phyloP scores from a whole-genome alignment of 2,329 filamentous ascomycete genomes.

The Sordariomycetes sp. region DNA sequence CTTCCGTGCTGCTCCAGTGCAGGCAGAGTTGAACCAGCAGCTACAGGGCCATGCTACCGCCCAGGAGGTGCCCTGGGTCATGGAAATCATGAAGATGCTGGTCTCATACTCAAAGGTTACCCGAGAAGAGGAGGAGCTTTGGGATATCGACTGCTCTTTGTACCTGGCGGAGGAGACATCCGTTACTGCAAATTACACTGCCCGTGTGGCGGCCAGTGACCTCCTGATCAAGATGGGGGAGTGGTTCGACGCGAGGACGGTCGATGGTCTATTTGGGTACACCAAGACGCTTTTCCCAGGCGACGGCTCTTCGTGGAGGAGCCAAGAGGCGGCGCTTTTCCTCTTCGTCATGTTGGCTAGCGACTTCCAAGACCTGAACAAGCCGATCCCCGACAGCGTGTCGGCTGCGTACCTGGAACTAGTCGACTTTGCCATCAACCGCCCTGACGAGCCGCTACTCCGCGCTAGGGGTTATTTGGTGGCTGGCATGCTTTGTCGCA shows the following conservation, averaged over 20 bases:
- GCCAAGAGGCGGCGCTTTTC: constrained; percentile 74
- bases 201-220: constrained; percentile 85
- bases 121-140: constrained; percentile 85
- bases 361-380: constrained; percentile 73
- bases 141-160: constrained; percentile 94
- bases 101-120: constrained; percentile 84
- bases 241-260: constrained; percentile 68
- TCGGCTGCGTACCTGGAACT: constrained; percentile 71
- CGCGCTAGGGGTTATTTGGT: constrained; percentile 81
- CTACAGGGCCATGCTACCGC: constrained; percentile 51
- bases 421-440: constrained; percentile 67
- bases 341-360: constrained; percentile 76
- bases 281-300: constrained; percentile 64
- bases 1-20: constrained; percentile 78
- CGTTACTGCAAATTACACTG: constrained; percentile 91
- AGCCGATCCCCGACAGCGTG: constrained; percentile 59
- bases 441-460: constrained; percentile 63
- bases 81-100: constrained; percentile 78
- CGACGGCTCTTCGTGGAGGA: constrained; percentile 42
- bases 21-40: constrained; percentile 78
- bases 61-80: constrained; percentile 67
- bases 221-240: constrained; percentile 87
- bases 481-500: constrained; percentile 68
- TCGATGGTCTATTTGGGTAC: constrained; percentile 71
- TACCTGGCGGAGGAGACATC: constrained; percentile 94